Evolutionary conservation across 2,329 filamentous ascomycete species (phyloP).

Genomic region (Onygena corvina): DNA sequence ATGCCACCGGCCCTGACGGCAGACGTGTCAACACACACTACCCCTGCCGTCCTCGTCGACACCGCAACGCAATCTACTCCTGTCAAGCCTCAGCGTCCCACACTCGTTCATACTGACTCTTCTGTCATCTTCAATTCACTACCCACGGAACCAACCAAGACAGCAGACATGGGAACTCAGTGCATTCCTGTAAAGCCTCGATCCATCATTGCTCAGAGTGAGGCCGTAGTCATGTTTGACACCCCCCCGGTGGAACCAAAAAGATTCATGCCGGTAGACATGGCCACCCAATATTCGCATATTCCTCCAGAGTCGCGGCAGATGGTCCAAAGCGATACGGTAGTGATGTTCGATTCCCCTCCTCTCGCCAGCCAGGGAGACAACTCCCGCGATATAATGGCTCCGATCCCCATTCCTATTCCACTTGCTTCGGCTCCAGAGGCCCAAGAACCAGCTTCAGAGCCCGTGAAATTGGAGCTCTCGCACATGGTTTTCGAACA

Average conservation of each 20-base stretch:
- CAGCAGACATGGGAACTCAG: not conserved
- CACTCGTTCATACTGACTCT: conserved; percentile 19
- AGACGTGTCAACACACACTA: conserved; percentile 9
- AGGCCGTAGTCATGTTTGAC: not conserved
- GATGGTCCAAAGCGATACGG: conserved; percentile 17
- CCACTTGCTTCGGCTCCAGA: conserved; percentile 13
- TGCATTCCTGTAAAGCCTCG: not conserved
- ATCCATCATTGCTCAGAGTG: not conserved
- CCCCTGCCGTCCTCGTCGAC: conserved; percentile 21
- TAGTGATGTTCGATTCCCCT: conserved; percentile 24
- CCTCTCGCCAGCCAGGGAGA: conserved; percentile 23
- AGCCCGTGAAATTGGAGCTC: conserved; percentile 21
- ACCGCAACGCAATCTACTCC: conserved; percentile 36
- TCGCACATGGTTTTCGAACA: conserved; percentile 26
- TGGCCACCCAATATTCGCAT: conserved; percentile 5
- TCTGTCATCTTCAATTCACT: conserved; percentile 19
- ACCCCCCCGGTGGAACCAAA: not conserved
- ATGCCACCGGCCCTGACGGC: not conserved
- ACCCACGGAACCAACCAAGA: not conserved
- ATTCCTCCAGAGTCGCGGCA: not conserved
- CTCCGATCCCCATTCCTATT: not conserved
- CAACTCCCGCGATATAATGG: not conserved
- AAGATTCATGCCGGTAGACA: not conserved
- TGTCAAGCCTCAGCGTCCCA: conserved; percentile 20
- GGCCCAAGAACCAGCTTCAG: conserved; percentile 8